Conservation (phyloP, 257 asterid genomes). For the Nicotiana tabacum region DNA sequence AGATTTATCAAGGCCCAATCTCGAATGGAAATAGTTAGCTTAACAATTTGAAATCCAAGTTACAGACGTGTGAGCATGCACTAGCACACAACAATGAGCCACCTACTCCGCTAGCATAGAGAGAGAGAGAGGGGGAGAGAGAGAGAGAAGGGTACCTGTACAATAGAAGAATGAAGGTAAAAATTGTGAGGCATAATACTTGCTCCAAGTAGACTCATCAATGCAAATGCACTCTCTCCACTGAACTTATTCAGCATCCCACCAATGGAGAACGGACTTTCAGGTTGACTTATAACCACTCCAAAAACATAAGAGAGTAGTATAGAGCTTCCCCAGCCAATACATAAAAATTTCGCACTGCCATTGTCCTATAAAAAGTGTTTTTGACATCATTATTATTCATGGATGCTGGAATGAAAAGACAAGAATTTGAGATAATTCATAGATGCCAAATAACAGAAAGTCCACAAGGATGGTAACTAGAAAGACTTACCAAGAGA, state of each 20-base stretch:
- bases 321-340: slow-evolving; percentile 52
- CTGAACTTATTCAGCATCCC: slow-evolving; percentile 59
- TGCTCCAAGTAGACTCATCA: slow-evolving; percentile 97
- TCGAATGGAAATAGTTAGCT: background rate
- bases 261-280: slow-evolving; percentile 46
- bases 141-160: slow-evolving; percentile 55
- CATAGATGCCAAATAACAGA: background rate
- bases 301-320: slow-evolving; percentile 57
- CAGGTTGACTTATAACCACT: slow-evolving; percentile 58
- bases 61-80: background rate
- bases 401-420: background rate
- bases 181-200: slow-evolving; percentile 91
- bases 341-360: slow-evolving; percentile 50
- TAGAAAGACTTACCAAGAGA: slow-evolving; percentile 49
- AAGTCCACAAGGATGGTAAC: background rate
- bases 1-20: background rate
- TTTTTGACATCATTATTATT: slow-evolving; percentile 11
- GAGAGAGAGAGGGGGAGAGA: background rate
- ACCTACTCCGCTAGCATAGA: background rate
- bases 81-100: background rate
- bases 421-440: background rate
- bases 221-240: slow-evolving; percentile 77
- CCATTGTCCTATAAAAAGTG: slow-evolving; percentile 52
- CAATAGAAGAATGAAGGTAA: slow-evolving; percentile 91
- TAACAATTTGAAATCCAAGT: background rate